These are phyloP conservation scores for Fusarium heterosporum DNA, from an alignment of 2,329 filamentous ascomycete genomes.

Conservation along the genomic window DNA sequence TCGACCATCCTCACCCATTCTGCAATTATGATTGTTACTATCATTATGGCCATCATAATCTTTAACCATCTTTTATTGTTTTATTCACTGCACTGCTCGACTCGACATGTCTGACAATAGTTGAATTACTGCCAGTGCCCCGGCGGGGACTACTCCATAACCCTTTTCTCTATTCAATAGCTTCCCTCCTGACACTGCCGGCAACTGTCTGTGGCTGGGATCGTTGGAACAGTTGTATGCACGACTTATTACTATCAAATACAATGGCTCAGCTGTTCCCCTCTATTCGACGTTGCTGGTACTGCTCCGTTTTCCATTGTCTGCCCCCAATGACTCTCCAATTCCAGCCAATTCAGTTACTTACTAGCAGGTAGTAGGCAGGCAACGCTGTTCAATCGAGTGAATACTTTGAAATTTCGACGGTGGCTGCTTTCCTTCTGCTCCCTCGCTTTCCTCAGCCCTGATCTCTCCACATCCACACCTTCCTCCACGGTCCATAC, in stretches of 20 bases:
- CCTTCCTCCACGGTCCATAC: neutral
- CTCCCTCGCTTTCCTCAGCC: neutral
- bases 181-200: conserved; percentile 2
- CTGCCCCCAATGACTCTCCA: neutral
- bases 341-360: neutral
- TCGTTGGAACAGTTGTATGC: neutral
- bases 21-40: neutral
- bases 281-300: no score
- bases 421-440: neutral
- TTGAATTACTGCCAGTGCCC: conserved; percentile 18
- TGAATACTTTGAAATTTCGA: neutral
- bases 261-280: neutral
- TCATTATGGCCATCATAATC: neutral
- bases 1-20: neutral
- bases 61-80: neutral
- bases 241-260: neutral
- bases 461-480: neutral
- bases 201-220: conserved; percentile 15
- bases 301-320: neutral
- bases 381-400: no score
- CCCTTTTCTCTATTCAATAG: neutral
- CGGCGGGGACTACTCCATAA: neutral
- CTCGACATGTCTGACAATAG: neutral
- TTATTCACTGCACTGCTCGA: neutral
- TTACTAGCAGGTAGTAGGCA: no score